These are phyloP conservation scores for Gaeumannomyces sp. DNA, from an alignment of 2,329 filamentous ascomycete genomes.

Conservation along the genomic window DNA sequence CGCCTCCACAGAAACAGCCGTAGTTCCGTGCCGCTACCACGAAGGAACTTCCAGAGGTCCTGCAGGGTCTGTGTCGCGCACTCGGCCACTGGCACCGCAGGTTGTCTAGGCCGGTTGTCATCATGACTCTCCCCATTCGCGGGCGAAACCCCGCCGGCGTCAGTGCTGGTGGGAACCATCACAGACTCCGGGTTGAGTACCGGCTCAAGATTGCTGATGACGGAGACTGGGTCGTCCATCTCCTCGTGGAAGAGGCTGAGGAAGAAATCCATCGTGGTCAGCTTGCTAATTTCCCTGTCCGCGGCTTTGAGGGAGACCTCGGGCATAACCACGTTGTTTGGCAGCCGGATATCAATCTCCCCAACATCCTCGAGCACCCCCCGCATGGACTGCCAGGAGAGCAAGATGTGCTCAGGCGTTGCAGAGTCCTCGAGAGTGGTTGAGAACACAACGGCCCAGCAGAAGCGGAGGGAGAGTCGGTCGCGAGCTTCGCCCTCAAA, in stretches of 20 bases:
- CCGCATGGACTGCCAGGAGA: constrained; percentile 53
- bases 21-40: constrained; percentile 73
- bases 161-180: constrained; percentile 24
- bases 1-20: constrained; percentile 85
- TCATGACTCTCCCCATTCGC: constrained; percentile 15
- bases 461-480: constrained; percentile 42
- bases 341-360: constrained; percentile 49
- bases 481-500: constrained; percentile 29
- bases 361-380: constrained; percentile 38
- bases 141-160: background rate
- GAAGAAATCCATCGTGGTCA: constrained; percentile 97
- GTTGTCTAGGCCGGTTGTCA: constrained; percentile 13
- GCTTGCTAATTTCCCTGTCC: constrained; percentile 82
- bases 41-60: constrained; percentile 81
- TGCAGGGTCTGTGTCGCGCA: constrained; percentile 53
- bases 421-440: constrained; percentile 47
- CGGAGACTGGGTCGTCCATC: constrained; percentile 68
- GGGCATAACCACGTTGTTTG: constrained; percentile 85
- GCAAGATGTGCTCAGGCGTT: constrained; percentile 49
- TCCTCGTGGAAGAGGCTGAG: constrained; percentile 81
- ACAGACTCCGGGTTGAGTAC: constrained; percentile 71
- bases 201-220: constrained; percentile 90
- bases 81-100: constrained; percentile 39
- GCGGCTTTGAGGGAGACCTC: constrained; percentile 78
- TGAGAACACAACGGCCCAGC: constrained; percentile 51